A percentile compares a stretch with the other conserved stretches of the same genome.
Conservation (phyloP, 768 basidiomycete species). For the Russula earlei region DNA sequence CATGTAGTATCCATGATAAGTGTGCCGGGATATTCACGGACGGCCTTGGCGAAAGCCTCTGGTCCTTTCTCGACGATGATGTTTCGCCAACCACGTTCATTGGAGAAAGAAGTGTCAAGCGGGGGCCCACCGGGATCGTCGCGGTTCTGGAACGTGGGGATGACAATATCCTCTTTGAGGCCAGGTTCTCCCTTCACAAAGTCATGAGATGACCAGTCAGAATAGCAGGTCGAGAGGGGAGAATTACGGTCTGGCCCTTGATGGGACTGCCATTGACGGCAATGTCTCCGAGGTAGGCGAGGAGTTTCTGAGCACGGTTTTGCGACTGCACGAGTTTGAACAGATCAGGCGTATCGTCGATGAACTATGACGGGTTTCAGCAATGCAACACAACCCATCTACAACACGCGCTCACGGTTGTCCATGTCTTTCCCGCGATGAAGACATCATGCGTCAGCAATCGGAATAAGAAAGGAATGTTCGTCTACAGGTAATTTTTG, state of each 20-base stretch:
- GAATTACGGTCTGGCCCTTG: constrained; percentile 72
- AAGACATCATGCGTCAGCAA: constrained; percentile 94
- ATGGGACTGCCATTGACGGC: constrained; percentile 97
- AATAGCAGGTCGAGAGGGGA: background rate
- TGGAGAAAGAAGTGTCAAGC: constrained; percentile 75
- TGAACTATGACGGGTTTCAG: constrained; percentile 52
- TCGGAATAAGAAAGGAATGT: constrained; percentile 98
- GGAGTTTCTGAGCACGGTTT: constrained; percentile 95
- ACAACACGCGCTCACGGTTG: constrained; percentile 49
- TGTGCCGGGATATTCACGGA: constrained; percentile 89
- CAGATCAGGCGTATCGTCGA: constrained; percentile 98
- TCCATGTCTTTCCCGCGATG: constrained; percentile 96
- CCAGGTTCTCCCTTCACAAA: constrained; percentile 74
- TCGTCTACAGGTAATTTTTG: constrained; percentile 51
- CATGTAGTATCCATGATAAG: constrained; percentile 99
- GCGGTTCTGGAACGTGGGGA: constrained; percentile 72
- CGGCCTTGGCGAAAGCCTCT: constrained; percentile 96
- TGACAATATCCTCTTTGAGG: constrained; percentile 75
- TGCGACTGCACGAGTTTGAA: constrained; percentile 97
- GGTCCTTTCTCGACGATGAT: constrained; percentile 98
- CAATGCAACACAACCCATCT: background rate
- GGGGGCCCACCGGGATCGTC: constrained; percentile 66
- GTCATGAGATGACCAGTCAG: background rate
- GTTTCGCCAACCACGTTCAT: constrained; percentile 90
- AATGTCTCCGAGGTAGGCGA: constrained; percentile 94